Evolutionary conservation across 1,284 basidiomycete genomes (phyloP).

Genomic region (Naganishia liquefaciens): DNA sequence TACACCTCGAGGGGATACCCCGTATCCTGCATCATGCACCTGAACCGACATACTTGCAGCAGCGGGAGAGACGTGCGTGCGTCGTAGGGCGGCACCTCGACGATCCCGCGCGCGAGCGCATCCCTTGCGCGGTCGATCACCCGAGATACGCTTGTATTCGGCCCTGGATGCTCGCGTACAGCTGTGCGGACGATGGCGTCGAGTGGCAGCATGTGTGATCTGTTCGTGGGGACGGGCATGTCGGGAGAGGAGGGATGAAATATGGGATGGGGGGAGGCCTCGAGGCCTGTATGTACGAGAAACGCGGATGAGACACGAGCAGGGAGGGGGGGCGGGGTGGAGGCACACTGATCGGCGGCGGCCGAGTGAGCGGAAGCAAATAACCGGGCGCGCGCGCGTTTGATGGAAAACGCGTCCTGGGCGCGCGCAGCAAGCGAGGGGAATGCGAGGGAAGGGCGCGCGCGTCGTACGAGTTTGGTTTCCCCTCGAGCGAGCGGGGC

Average conservation of each 20-base stretch:
- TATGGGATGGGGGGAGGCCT: background rate
- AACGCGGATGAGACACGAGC: background rate
- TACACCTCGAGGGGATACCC: constrained; percentile 54
- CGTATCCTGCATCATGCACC: constrained; percentile 52
- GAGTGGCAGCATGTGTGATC: constrained; percentile 36
- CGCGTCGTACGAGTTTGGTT: constrained; percentile 5
- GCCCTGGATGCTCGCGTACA: constrained; percentile 42
- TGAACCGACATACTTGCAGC: constrained; percentile 47
- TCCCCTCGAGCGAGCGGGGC: no score
- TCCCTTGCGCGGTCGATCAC: constrained; percentile 14
- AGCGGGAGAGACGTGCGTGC: constrained; percentile 33
- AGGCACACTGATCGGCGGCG: no score
- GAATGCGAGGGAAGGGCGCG: no score
- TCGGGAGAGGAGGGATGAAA: no score
- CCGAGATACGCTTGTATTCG: background rate
- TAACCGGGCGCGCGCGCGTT: background rate
- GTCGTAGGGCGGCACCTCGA: constrained; percentile 1
- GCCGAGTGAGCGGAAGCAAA: background rate
- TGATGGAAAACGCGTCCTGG: no score
- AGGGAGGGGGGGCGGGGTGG: no score
- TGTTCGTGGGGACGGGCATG: constrained; percentile 22
- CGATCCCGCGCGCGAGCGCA: background rate
- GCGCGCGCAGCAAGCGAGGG: background rate
- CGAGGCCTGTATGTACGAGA: background rate
- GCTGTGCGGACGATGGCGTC: constrained; percentile 45